These are phyloP conservation scores for Fusarium citri DNA, from an alignment of 2,329 filamentous ascomycete genomes.

Conservation along the genomic window DNA sequence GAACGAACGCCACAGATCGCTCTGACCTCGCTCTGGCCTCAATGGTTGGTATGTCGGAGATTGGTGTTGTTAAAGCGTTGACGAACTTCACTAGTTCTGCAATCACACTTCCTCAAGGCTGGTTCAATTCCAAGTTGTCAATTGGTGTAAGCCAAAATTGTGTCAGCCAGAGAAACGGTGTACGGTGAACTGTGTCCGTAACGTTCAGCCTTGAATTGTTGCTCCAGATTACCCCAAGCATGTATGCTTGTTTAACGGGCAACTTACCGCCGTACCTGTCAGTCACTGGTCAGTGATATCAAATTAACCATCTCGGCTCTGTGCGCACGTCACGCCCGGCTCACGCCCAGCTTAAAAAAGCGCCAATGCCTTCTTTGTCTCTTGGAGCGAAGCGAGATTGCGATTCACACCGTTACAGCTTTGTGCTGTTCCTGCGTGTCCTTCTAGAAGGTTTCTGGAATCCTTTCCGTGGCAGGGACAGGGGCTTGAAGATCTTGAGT, in stretches of 20 bases:
- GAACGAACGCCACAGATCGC: slow-evolving; percentile 28
- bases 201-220: slow-evolving; percentile 14
- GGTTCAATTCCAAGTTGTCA: neutral
- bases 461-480: slow-evolving; percentile 29
- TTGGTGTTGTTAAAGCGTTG: slow-evolving; percentile 7
- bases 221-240: slow-evolving; percentile 30
- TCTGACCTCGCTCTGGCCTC: slow-evolving; percentile 19
- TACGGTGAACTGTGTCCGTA: neutral
- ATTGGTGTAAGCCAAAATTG: slow-evolving; percentile 6
- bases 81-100: slow-evolving; percentile 9
- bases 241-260: slow-evolving; percentile 27
- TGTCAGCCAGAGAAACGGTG: slow-evolving; percentile 1
- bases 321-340: slow-evolving; percentile 34
- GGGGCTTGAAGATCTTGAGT: slow-evolving; percentile 21
- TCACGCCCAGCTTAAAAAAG: slow-evolving; percentile 21
- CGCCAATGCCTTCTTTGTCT: slow-evolving; percentile 20
- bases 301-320: slow-evolving; percentile 22
- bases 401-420: slow-evolving; percentile 34
- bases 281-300: slow-evolving; percentile 14
- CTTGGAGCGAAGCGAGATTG: slow-evolving; percentile 39
- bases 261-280: slow-evolving; percentile 29
- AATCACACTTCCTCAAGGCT: slow-evolving; percentile 1
- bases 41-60: slow-evolving; percentile 3
- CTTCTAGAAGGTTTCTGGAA: slow-evolving; percentile 49
- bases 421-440: slow-evolving; percentile 30